Evolutionary conservation across 352 stramenopile species (phyloP).

Genomic region (Thalassiosira livingstoniorum): DNA sequence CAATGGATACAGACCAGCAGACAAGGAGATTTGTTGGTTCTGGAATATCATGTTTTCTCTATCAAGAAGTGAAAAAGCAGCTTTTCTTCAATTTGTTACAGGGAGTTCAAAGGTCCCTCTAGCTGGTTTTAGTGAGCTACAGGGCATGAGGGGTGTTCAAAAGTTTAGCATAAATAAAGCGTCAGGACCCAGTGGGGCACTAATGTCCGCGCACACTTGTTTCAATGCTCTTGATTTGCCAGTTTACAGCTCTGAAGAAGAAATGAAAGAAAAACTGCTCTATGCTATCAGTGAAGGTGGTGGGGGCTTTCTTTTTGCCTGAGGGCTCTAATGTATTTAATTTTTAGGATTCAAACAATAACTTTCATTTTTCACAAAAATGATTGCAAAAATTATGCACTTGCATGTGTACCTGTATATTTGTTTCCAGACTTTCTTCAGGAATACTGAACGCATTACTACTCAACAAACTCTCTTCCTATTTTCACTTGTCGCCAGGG

Average conservation of each 20-base stretch:
- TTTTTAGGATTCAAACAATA: no score
- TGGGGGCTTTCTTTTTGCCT: constrained; percentile 98
- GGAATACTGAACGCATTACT: no score
- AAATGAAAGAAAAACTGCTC: constrained; percentile 96
- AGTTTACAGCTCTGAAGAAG: constrained; percentile 97
- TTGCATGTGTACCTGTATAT: no score
- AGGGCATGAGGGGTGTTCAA: constrained; percentile 98
- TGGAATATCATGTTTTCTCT: constrained; percentile 96
- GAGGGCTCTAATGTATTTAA: no score
- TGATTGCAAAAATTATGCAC: no score
- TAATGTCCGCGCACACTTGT: constrained; percentile 98
- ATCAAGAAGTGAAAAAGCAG: constrained; percentile 93
- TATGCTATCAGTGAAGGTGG: constrained; percentile 98
- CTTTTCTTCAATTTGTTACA: constrained; percentile 97
- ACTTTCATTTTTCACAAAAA: no score
- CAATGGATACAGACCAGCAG: constrained; percentile 88
- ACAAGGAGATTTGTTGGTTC: constrained; percentile 94
- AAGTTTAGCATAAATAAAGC: constrained; percentile 99
- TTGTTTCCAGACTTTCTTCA: no score
- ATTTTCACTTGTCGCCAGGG: no score
- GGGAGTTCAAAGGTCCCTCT: constrained; percentile 96
- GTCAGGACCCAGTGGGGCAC: constrained; percentile 90
- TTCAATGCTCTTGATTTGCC: constrained; percentile 99
- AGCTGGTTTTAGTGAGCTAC: constrained; percentile 97
- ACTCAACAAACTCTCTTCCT: no score